Evolutionary conservation across 2,329 filamentous ascomycete genomes (phyloP), one percentile per base, ranked within the genome.

Genomic region (Shiraia sp.): DNA sequence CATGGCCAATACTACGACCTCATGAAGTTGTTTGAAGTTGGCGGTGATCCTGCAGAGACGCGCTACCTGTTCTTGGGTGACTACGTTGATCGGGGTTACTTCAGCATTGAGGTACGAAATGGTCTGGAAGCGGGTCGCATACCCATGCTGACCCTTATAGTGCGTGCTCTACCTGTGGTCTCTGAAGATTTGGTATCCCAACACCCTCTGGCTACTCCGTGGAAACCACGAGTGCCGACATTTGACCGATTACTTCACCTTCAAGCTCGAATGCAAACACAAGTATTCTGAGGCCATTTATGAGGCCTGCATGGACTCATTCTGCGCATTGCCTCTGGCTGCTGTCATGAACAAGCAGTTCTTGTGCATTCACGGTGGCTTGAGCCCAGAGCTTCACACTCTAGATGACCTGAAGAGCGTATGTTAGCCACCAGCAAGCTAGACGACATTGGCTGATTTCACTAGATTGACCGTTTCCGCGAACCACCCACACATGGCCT

Each of bases 341-440:
- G 93, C 93, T 19, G 86, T 99, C 57, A 99, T 99, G 93, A 99
- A 99, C 82, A 99, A 99, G 79, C 93, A 99, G 72, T 99, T 99
- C 73, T 77, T 99, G 57, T 99, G 93, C 70, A 97, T 99, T 60
- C 93, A 99, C 69, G 93, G 93, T 64, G 93, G 93, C 51, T 77
- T 99, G 58, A 96, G 91, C 70, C 93, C 93, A 6, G 93, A 99
- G 72, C 76, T 99, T 49, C 92, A 97, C 71, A 96, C 92, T 4
- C 79, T 99, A 39, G 93, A 99, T 58, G 93, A 99, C 63, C 75
- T 99, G 58, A 90, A 92, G 78, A 87, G 79, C 67, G 89, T 93
- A 74, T 57, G 87, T 53, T 15, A 29, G 16, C 13, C 15, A n/a
- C 15, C 6, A 3, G 10, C 9, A 4, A 6, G 2, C 6, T 4